These are phyloP conservation scores for Rhodomyrtus tomentosa DNA, from an alignment of 345 rosid genomes.

Conservation along the genomic window DNA sequence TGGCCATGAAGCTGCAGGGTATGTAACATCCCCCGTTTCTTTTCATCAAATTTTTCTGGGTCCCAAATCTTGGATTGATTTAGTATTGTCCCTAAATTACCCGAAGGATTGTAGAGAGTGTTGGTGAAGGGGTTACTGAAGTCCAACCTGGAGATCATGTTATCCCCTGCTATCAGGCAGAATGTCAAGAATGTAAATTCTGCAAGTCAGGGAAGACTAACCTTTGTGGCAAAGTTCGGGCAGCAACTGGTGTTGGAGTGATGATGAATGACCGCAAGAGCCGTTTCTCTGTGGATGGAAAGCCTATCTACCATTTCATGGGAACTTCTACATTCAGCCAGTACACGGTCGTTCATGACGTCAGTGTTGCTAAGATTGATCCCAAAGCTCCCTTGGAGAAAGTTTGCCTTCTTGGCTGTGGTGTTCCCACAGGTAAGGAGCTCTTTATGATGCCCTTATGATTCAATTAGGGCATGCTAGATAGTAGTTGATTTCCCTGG, in stretches of 20 bases:
- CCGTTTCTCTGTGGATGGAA: constrained; percentile 83
- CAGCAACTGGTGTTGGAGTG: constrained; percentile 90
- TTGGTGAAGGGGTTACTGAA: constrained; percentile 92
- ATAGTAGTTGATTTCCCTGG: background rate
- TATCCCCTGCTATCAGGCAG: constrained; percentile 99
- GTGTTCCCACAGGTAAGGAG: constrained; percentile 88
- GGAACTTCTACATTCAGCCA: constrained; percentile 98
- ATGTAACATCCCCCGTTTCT: background rate
- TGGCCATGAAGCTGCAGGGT: constrained; percentile 99
- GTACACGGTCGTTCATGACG: constrained; percentile 95
- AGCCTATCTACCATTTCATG: constrained; percentile 91
- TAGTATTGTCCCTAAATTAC: background rate
- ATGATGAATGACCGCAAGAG: constrained; percentile 88
- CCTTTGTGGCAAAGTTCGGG: constrained; percentile 88
- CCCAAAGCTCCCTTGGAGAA: constrained; percentile 89
- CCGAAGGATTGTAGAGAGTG: constrained; percentile 82
- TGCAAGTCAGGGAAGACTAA: constrained; percentile 98
- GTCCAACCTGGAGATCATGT: constrained; percentile 95
- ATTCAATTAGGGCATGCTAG: background rate
- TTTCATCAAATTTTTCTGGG: background rate
- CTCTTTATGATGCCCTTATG: background rate
- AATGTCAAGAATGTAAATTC: constrained; percentile 93
- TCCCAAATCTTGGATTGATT: background rate
- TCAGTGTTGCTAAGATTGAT: constrained; percentile 94
- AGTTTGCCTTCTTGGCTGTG: constrained; percentile 99